Conservation (phyloP, 2,329 filamentous ascomycete genomes). For the Penicillium janthinellum region DNA sequence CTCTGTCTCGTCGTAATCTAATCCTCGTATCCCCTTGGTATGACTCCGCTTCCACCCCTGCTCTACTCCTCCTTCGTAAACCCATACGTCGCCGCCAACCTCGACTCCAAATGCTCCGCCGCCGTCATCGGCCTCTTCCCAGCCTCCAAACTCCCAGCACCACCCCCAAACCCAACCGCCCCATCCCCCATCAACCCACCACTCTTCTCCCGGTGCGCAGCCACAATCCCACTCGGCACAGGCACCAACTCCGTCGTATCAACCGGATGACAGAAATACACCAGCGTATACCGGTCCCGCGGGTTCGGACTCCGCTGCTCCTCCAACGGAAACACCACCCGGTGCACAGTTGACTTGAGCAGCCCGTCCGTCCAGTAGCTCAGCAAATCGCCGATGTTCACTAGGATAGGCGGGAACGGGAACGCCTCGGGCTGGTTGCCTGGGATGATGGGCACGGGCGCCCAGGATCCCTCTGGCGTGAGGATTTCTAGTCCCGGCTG, state of each 20-base stretch:
- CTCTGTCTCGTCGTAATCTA: not conserved
- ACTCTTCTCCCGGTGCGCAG: conserved; percentile 37
- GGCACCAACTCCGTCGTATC: conserved; percentile 56
- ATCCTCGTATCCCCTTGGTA: not conserved
- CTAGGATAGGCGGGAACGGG: conserved; percentile 67
- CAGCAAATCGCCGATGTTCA: conserved; percentile 71
- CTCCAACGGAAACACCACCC: conserved; percentile 71
- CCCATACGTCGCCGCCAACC: conserved; percentile 62
- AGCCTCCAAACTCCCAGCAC: conserved; percentile 36
- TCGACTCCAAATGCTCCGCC: conserved; percentile 58
- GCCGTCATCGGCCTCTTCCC: conserved; percentile 55
- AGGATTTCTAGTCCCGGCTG: conserved; percentile 87
- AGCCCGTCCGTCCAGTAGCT: conserved; percentile 91
- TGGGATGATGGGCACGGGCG: conserved; percentile 67
- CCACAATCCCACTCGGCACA: conserved; percentile 57
- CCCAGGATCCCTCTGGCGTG: conserved; percentile 60
- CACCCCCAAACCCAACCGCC: conserved; percentile 46
- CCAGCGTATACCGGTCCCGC: conserved; percentile 60
- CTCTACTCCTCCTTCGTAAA: conserved; percentile 33
- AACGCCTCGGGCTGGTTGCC: conserved; percentile 38
- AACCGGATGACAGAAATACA: conserved; percentile 65
- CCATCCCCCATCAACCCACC: conserved; percentile 24
- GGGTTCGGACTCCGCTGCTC: conserved; percentile 40
- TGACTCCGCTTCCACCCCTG: not conserved
- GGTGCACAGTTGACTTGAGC: conserved; percentile 82